Percentiles rank a stretch among this genome's conserved stretches.
phyloP scores from a whole-genome alignment of 2,329 filamentous ascomycete species.

The Grosmannia clavigera region DNA sequence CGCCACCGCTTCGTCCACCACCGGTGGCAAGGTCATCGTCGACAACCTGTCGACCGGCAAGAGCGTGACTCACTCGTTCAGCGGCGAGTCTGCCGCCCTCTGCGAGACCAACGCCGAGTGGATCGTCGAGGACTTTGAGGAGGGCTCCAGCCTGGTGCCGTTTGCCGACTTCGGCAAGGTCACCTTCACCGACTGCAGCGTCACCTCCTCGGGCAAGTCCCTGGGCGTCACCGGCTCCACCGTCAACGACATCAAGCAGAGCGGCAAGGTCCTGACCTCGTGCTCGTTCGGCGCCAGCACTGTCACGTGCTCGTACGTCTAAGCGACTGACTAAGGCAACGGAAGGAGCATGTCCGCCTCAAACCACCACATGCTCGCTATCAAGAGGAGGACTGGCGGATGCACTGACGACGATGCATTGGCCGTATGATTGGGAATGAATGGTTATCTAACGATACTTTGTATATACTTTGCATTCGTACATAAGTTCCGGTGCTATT shows the following conservation, averaged over 20 bases:
- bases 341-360: neutral
- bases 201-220: constrained; percentile 18
- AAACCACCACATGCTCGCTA: neutral
- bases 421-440: neutral
- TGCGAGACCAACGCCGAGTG: constrained; percentile 18
- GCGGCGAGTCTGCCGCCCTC: constrained; percentile 11
- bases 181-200: constrained; percentile 20
- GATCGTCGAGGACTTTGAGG: constrained; percentile 18
- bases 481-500: neutral
- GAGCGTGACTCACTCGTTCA: constrained; percentile 38
- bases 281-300: constrained; percentile 11
- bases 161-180: constrained; percentile 15
- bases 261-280: constrained; percentile 11
- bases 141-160: constrained; percentile 12
- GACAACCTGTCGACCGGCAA: constrained; percentile 25
- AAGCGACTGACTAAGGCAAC: neutral
- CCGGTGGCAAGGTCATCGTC: constrained; percentile 10
- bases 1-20: constrained; percentile 27
- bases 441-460: neutral
- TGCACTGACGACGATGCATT: neutral
- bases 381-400: neutral
- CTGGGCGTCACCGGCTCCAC: constrained; percentile 27
- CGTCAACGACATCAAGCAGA: constrained; percentile 20
- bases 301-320: constrained; percentile 30
- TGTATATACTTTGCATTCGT: neutral